Conservation (phyloP, 148 eudicot genomes). For the Limonium bicolor region DNA sequence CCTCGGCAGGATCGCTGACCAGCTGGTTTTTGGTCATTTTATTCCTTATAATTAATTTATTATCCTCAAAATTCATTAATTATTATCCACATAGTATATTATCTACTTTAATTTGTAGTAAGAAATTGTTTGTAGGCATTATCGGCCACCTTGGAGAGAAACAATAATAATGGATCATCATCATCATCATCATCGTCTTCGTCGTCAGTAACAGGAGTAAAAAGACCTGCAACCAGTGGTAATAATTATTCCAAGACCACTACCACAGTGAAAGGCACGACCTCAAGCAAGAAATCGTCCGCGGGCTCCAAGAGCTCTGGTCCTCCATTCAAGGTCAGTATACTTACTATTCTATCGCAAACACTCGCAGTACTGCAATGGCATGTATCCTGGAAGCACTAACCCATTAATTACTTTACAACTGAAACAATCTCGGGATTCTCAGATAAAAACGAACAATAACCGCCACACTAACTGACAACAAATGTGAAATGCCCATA, state of each 20-base stretch:
- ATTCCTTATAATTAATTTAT: background rate
- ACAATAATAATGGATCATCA: constrained; percentile 9
- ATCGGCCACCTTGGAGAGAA: constrained; percentile 2
- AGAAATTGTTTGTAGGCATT: background rate
- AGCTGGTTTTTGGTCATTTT: no score
- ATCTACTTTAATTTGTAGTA: background rate
- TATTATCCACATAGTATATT: background rate
- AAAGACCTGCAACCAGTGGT: constrained; percentile 22
- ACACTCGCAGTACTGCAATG: background rate
- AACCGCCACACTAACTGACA: no score
- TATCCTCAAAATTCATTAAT: background rate
- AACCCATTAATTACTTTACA: background rate
- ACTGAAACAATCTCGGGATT: constrained; percentile 1
- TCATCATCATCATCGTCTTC: no score
- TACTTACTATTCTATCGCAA: background rate
- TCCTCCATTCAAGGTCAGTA: constrained; percentile 24
- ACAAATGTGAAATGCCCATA: no score
- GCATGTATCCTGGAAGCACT: background rate
- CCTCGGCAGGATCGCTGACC: no score
- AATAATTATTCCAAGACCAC: constrained; percentile 15
- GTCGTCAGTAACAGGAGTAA: constrained; percentile 21
- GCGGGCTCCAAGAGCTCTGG: constrained; percentile 21
- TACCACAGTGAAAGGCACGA: constrained; percentile 4
- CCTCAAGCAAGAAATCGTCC: constrained; percentile 19
- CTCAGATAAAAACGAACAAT: background rate